Conservation (phyloP, 2,329 filamentous ascomycete genomes). For the Ustulina deusta region DNA sequence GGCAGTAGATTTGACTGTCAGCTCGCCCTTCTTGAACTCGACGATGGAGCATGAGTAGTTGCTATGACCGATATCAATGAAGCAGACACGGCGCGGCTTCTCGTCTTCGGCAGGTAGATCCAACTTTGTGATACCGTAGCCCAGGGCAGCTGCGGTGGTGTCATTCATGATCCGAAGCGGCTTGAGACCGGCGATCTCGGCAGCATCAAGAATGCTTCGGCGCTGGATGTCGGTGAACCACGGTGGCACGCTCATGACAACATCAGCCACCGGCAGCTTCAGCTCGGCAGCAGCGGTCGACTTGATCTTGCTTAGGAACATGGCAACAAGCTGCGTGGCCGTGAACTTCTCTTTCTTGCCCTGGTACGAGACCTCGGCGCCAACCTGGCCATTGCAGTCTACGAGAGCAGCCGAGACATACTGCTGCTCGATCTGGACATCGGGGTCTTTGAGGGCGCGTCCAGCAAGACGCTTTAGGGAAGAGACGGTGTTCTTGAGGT, state of each 20-base stretch:
- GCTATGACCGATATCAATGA: constrained; percentile 95
- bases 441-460: constrained; percentile 87
- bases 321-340: constrained; percentile 91
- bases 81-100: constrained; percentile 89
- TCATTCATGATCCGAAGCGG: constrained; percentile 96
- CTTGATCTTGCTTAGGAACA: constrained; percentile 96
- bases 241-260: constrained; percentile 92
- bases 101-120: constrained; percentile 88
- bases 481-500: constrained; percentile 98
- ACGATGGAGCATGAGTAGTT: constrained; percentile 95
- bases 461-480: constrained; percentile 93
- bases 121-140: constrained; percentile 97
- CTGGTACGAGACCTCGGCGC: constrained; percentile 91
- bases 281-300: constrained; percentile 87
- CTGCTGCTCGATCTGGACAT: constrained; percentile 92
- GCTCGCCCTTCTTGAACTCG: constrained; percentile 96
- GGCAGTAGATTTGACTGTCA: constrained; percentile 90
- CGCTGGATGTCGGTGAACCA: constrained; percentile 98
- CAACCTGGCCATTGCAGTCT: constrained; percentile 93
- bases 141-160: constrained; percentile 93
- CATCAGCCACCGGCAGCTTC: constrained; percentile 89
- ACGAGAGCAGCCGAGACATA: constrained; percentile 87
- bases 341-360: constrained; percentile 96
- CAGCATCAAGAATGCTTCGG: constrained; percentile 87
- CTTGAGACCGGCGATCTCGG: constrained; percentile 94